Base-by-base conservation (phyloP, 345 rosid species). In the Nephelium lappaceum region DNA sequence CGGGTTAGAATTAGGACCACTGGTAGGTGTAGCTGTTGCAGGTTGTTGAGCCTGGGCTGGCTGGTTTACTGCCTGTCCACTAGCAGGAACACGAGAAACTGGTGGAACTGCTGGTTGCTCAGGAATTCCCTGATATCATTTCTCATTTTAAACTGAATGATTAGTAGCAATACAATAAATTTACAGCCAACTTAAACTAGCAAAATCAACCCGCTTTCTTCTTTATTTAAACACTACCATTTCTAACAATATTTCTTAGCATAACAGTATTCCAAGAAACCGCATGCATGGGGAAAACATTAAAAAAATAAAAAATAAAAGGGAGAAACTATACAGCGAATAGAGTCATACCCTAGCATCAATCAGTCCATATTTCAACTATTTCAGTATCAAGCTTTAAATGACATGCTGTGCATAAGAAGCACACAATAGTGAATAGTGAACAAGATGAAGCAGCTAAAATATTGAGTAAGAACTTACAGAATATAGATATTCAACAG, bases 1-100 rank as follows among this genome's bases (percentile, higher is more conserved):
- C 23, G 92, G 91, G 78, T 88, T 88, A 4, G 92, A 89, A 86
- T 88, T 90, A 69, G 92, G 92, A 18, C 91, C 92, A 62, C 69
- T 43, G 18, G 84, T 21, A 61, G 91, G 73, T 27, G 86, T 36
- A 74, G 91, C 69, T 23, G 88, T 81, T 18, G 86, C 85, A 39
- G 90, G 83, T 73, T 87, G 94, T 42, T 73, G 84, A 38, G 77
- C 64, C 58, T 77, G 85, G 42, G 75, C 78, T 38, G 85, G 81
- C 45, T 80, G 86, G 77, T 76, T 84, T 71, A 83, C 85, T 60
- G 86, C 80, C 76, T 83, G 91, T 65, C 79, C 88, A 27, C 80
- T 67, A 23, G 74, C 77, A 63, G 92, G 87, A 58, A 23, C 83
- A 15, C 73, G 85, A 39, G 85, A 71, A 60, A 76, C 89, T 6